These are phyloP conservation scores for Wickerhamia fluorescens DNA, from an alignment of 805 yeast genomes.

Conservation along the genomic window DNA sequence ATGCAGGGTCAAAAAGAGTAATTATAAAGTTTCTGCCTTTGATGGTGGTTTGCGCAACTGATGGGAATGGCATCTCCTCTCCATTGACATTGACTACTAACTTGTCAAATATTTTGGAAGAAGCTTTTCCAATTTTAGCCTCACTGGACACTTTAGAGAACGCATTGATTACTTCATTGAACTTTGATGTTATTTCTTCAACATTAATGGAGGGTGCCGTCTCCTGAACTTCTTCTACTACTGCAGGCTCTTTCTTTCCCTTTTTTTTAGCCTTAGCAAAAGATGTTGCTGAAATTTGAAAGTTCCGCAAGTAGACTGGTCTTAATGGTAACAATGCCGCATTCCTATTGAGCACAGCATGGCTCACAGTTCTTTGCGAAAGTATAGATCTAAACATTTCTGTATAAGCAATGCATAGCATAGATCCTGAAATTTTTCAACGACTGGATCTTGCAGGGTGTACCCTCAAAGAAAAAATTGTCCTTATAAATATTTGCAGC, in stretches of 20 bases:
- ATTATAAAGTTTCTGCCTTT: slow-evolving; percentile 65
- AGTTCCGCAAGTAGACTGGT: too few relatives aligned
- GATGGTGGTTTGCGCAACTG: slow-evolving; percentile 63
- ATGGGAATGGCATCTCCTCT: slow-evolving; percentile 42
- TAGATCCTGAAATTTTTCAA: too few relatives aligned
- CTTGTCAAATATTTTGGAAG: slow-evolving; percentile 58
- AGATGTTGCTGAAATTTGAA: too few relatives aligned
- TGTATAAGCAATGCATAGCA: too few relatives aligned
- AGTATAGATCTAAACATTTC: too few relatives aligned
- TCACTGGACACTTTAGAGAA: slow-evolving; percentile 55
- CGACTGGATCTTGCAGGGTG: too few relatives aligned
- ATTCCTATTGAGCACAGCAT: too few relatives aligned
- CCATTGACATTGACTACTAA: slow-evolving; percentile 45
- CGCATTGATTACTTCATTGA: slow-evolving; percentile 41
- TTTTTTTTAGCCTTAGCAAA: too few relatives aligned
- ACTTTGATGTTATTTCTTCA: slow-evolving; percentile 34
- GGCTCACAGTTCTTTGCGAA: too few relatives aligned
- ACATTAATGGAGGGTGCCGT: slow-evolving; percentile 20
- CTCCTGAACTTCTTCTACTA: slow-evolving; percentile 6
- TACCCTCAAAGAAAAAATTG: too few relatives aligned
- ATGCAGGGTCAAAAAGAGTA: slow-evolving; percentile 83
- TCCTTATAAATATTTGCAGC: too few relatives aligned
- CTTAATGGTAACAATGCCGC: too few relatives aligned
- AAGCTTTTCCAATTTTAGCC: slow-evolving; percentile 61
- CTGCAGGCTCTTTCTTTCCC: slow-evolving; percentile 5